Evolutionary conservation across 768 basidiomycete genomes (phyloP), one percentile per base, ranked within the genome.

Genomic region (Boletus tomentosulus): DNA sequence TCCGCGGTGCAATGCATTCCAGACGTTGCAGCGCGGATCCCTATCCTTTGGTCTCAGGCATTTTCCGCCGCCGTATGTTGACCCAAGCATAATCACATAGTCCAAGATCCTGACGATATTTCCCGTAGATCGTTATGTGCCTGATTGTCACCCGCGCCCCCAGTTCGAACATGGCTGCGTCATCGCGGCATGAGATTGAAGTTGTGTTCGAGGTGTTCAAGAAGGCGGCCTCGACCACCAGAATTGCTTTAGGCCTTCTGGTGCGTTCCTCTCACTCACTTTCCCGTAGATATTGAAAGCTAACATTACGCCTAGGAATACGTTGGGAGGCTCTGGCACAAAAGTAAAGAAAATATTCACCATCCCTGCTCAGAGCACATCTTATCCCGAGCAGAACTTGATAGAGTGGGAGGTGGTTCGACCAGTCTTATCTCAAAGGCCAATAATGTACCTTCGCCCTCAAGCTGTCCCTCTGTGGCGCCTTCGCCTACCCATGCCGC

Each of bases 1-100:
- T 65, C 74, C n/a, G 68, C 75, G 1, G 79, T 77, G 69, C 63
- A 65, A 15, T 55, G 61, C 19, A 67, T 73, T 5, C 76, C 80
- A 1, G 66, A 74, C 2, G 56, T 80, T 6, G 60, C 81, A 4
- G 64, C 73, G 8, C 72, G 86, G 10, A 59, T 82, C 30, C 75
- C 73, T 15, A 57, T 82, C 10, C 66, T 79, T n/a, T 89, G 87
- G 85, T 87, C 86, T 12, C 80, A 83, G 34, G 77, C 76, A 3
- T 68, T 88, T 25, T 84, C 85, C 4, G 84, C 83, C 4, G 79
- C 80, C 6, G 87, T 89, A 62, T 57, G 85, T 69, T 10, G 4
- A 25, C 43, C 19, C 16, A 42, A 34, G 16, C 12, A 35, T 42
- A 16, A 25, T 33, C 27, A 4, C 24, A 11, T n/a, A 16, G 16